A percentile compares a stretch with the other conserved stretches of the same genome.
Evolutionary conservation across 2,329 filamentous ascomycete genomes (phyloP).

Genomic region (Sporothrix inflata): DNA sequence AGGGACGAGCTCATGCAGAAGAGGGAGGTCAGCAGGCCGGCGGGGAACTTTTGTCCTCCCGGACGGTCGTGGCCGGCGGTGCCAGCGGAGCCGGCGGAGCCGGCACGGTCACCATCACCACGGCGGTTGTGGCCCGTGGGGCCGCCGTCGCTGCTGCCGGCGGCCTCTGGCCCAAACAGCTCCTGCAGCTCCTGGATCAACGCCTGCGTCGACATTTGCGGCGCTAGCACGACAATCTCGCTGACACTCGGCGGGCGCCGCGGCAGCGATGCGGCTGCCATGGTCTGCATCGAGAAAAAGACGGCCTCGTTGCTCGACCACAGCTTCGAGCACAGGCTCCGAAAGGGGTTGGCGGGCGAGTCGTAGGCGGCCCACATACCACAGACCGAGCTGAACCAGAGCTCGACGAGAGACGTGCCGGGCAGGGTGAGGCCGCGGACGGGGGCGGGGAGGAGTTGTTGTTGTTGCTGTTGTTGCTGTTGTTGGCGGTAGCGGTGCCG

Average conservation of each 20-base stretch:
- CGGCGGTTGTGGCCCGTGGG: no score
- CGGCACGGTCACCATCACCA: no score
- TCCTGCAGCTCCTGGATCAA: slow-evolving; percentile 43
- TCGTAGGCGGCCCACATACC: slow-evolving; percentile 48
- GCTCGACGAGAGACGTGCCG: slow-evolving; percentile 40
- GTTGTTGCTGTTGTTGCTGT: background rate
- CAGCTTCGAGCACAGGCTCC: slow-evolving; percentile 43
- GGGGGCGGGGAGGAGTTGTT: background rate
- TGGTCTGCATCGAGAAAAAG: slow-evolving; percentile 46
- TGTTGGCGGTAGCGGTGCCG: background rate
- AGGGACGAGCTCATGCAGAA: slow-evolving; percentile 48
- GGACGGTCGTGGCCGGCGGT: no score
- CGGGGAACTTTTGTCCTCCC: no score
- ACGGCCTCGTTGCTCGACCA: slow-evolving; percentile 46
- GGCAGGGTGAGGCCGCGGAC: slow-evolving; percentile 23
- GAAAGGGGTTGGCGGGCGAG: slow-evolving; percentile 46
- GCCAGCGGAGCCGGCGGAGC: no score
- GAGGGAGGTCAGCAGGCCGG: slow-evolving; percentile 44
- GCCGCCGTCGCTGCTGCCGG: background rate
- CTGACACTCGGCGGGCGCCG: slow-evolving; percentile 44
- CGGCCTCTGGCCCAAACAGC: slow-evolving; percentile 32
- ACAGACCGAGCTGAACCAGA: slow-evolving; percentile 49
- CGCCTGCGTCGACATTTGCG: slow-evolving; percentile 42
- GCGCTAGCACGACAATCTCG: slow-evolving; percentile 42
- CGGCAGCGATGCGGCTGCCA: slow-evolving; percentile 46